Evolutionary conservation across 2,329 filamentous ascomycete species (phyloP).

Genomic region (Stachybotrys chlorohalonatus): DNA sequence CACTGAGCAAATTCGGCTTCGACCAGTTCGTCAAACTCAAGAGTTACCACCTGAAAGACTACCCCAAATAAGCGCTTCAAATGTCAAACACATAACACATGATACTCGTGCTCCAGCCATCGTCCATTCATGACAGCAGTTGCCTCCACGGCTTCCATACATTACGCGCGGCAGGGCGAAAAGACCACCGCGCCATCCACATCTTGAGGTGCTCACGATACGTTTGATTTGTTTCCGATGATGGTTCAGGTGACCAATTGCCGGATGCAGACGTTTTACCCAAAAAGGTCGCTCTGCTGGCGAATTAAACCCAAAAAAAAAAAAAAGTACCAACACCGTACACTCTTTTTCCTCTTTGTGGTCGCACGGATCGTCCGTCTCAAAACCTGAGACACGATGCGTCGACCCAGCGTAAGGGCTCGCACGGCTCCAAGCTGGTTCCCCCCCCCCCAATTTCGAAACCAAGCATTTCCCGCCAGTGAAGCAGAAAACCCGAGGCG

Average conservation of each 20-base stretch:
- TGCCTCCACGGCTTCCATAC: not conserved
- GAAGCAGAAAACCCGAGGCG: no score
- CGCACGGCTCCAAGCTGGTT: no score
- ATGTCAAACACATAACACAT: not conserved
- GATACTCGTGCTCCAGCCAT: no score
- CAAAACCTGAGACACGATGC: not conserved
- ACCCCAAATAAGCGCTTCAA: slow-evolving; percentile 43
- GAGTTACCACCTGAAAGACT: slow-evolving; percentile 88
- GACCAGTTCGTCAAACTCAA: slow-evolving; percentile 95
- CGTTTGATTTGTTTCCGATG: not conserved
- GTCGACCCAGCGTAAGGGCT: not conserved
- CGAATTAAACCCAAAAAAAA: no score
- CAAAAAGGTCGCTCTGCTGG: no score
- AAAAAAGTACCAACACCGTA: not conserved
- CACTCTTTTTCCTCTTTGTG: not conserved
- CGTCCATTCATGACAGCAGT: no score
- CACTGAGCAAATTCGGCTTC: slow-evolving; percentile 81
- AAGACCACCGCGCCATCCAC: not conserved
- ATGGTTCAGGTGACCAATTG: not conserved
- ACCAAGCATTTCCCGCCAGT: not conserved
- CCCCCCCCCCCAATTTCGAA: not conserved
- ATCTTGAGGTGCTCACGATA: not conserved
- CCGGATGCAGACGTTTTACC: not conserved
- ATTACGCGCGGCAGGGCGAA: not conserved
- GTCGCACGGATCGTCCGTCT: not conserved